Conservation (phyloP, 148 eudicot species). For the Limonium bicolor region DNA sequence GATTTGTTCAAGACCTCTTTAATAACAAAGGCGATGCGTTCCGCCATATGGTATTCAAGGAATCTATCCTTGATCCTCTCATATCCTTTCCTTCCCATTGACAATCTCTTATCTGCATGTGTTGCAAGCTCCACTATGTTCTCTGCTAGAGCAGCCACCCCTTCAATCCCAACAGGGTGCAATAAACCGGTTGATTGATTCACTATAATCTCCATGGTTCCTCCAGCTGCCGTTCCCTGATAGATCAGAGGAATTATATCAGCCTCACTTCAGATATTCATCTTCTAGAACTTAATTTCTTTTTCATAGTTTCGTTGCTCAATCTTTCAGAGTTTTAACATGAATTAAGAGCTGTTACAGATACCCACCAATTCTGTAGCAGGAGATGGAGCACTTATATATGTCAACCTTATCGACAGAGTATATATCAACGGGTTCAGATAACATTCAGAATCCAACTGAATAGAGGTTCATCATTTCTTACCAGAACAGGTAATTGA, state of each 20-base stretch:
- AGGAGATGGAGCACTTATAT: too few species aligned
- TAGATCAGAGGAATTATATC: too few species aligned
- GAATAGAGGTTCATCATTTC: too few species aligned
- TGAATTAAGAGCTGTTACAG: too few species aligned
- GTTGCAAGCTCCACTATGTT: constrained; percentile 76
- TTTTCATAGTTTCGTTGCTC: too few species aligned
- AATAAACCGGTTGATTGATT: constrained; percentile 75
- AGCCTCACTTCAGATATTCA: too few species aligned
- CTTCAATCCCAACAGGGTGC: constrained; percentile 85
- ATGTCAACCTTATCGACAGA: too few species aligned
- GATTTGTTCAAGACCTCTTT: constrained; percentile 64
- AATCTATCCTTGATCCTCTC: constrained; percentile 74
- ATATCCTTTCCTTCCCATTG: constrained; percentile 82
- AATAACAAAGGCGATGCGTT: constrained; percentile 66
- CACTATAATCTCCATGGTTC: constrained; percentile 81
- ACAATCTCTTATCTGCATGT: constrained; percentile 59
- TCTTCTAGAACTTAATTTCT: too few species aligned
- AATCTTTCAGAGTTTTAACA: too few species aligned
- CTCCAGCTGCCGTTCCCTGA: constrained; percentile 99
- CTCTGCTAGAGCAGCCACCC: constrained; percentile 63
- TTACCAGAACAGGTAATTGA: constrained; percentile 89
- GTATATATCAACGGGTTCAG: too few species aligned
- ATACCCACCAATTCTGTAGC: too few species aligned
- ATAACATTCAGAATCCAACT: too few species aligned
- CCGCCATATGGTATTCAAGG: constrained; percentile 78